Conservation (phyloP, 495 filamentous ascomycete genomes). For the Diplogelasinospora grovesii region DNA sequence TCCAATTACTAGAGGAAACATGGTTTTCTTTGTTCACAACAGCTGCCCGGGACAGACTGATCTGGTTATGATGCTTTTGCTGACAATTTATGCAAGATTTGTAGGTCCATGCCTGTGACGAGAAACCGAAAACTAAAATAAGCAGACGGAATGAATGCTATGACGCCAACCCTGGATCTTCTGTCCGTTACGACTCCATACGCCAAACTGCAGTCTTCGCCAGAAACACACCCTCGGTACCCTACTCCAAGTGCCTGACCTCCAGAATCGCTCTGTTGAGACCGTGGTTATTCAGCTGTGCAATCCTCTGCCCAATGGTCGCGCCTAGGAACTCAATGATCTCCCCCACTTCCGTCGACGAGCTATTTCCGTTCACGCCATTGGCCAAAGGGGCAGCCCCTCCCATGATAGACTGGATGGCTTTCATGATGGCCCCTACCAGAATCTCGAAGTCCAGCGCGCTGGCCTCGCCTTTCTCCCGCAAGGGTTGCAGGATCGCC, state of each 20-base stretch:
- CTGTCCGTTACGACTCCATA: too few species aligned
- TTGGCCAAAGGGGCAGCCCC: conserved; percentile 12
- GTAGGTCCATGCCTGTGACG: too few species aligned
- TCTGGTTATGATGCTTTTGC: too few species aligned
- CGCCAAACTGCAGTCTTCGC: too few species aligned
- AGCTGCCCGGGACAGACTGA: not conserved
- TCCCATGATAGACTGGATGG: conserved; percentile 41
- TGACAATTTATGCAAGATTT: too few species aligned
- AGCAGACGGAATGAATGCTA: too few species aligned
- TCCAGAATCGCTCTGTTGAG: conserved; percentile 47
- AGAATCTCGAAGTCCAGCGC: conserved; percentile 56
- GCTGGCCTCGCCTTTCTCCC: conserved; percentile 51
- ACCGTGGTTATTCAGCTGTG: conserved; percentile 42
- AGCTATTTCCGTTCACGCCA: conserved; percentile 24
- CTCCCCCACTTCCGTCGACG: conserved; percentile 40
- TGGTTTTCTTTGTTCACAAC: conserved; percentile 15
- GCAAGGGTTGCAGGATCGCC: conserved; percentile 53
- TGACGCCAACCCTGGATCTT: too few species aligned
- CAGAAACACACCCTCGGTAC: too few species aligned
- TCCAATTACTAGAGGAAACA: conserved; percentile 9
- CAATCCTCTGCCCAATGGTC: conserved; percentile 54
- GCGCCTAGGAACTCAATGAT: conserved; percentile 50
- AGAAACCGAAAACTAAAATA: too few species aligned
- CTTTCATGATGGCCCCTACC: conserved; percentile 53
- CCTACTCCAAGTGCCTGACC: conserved; percentile 32